Conservation (phyloP, 768 basidiomycete genomes). For the Suillus decipiens region DNA sequence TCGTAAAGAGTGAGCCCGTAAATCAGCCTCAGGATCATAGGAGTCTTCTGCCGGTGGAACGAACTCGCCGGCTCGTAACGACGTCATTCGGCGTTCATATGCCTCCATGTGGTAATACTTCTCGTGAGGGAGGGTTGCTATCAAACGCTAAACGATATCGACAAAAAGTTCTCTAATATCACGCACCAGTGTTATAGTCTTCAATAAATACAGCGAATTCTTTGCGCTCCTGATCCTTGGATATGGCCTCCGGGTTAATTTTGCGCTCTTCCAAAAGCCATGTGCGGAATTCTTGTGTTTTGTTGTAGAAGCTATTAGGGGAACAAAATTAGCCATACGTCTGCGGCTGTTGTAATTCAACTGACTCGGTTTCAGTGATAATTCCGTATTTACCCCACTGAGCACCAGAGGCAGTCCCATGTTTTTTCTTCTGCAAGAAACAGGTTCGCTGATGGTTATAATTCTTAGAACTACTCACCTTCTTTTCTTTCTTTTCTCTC, state of each 20-base stretch:
- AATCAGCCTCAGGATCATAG: constrained; percentile 85
- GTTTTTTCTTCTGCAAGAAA: constrained; percentile 56
- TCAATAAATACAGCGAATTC: constrained; percentile 83
- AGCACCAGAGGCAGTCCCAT: constrained; percentile 43
- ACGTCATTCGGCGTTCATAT: constrained; percentile 83
- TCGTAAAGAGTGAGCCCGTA: constrained; percentile 70
- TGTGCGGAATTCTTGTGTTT: constrained; percentile 82
- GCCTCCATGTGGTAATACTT: constrained; percentile 92
- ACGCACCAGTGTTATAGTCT: constrained; percentile 78
- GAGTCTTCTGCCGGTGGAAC: constrained; percentile 67
- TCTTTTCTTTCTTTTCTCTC: constrained; percentile 72
- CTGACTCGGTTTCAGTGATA: constrained; percentile 84
- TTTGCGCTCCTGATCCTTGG: constrained; percentile 84
- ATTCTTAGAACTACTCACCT: constrained; percentile 43
- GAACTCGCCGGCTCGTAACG: constrained; percentile 81
- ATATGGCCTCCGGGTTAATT: constrained; percentile 85
- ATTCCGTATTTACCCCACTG: constrained; percentile 94
- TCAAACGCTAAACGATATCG: constrained; percentile 6
- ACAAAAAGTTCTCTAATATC: neutral
- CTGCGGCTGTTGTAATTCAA: constrained; percentile 17
- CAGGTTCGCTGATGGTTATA: neutral
- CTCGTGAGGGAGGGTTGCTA: constrained; percentile 90
- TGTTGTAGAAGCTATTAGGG: constrained; percentile 67
- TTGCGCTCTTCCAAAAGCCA: constrained; percentile 95
- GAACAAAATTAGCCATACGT: constrained; percentile 14